Evolutionary conservation across 1,139 yeast genomes (phyloP).

Genomic region (Torulaspora globosa): DNA sequence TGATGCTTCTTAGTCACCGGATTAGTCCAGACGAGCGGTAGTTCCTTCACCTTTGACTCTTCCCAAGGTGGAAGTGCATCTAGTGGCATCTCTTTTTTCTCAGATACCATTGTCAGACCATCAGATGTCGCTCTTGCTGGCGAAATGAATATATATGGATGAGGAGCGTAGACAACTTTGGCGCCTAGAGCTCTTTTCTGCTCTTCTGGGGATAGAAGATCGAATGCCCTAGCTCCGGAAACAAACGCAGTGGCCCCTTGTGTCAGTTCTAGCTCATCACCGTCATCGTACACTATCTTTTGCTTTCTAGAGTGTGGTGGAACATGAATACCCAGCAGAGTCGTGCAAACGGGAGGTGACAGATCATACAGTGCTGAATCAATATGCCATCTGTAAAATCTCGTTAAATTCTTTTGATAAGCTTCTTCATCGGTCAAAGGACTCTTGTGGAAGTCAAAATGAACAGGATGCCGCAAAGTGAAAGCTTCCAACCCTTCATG

Average conservation of each 20-base stretch:
- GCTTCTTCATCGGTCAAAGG: conserved; percentile 60
- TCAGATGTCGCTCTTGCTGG: conserved; percentile 78
- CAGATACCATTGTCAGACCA: conserved; percentile 80
- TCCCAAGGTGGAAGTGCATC: conserved; percentile 80
- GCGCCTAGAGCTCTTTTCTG: conserved; percentile 69
- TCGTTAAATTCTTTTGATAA: conserved; percentile 52
- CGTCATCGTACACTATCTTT: conserved; percentile 62
- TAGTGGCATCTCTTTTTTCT: conserved; percentile 63
- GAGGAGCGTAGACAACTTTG: conserved; percentile 83
- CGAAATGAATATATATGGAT: conserved; percentile 80
- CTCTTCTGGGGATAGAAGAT: conserved; percentile 60
- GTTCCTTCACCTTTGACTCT: conserved; percentile 61
- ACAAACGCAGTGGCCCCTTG: conserved; percentile 89
- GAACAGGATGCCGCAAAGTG: conserved; percentile 74
- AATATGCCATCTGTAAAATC: conserved; percentile 90
- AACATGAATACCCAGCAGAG: conserved; percentile 76
- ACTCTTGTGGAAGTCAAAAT: conserved; percentile 69
- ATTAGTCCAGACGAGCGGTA: conserved; percentile 89
- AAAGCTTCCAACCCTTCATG: conserved; percentile 71
- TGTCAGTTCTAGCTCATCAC: conserved; percentile 59
- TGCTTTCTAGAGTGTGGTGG: conserved; percentile 47
- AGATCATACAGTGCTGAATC: conserved; percentile 83
- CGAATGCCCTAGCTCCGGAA: conserved; percentile 73
- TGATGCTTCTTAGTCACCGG: conserved; percentile 82
- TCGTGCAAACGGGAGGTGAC: conserved; percentile 81